phyloP scores from a whole-genome alignment of 345 rosid species.

The Luvunga scandens region DNA sequence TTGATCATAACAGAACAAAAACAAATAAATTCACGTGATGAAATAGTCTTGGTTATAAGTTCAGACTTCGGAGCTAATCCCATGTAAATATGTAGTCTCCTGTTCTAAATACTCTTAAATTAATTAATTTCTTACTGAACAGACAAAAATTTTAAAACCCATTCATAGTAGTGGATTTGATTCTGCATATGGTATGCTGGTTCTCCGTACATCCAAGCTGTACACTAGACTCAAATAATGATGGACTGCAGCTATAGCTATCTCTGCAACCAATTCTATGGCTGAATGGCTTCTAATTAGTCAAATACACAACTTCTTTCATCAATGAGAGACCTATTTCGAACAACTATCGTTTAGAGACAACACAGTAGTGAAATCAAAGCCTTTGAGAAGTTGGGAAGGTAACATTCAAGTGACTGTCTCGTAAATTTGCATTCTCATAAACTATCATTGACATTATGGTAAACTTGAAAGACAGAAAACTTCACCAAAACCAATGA shows the following conservation, averaged over 20 bases:
- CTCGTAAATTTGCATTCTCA: neutral
- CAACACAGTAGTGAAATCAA: neutral
- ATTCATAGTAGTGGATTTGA: neutral
- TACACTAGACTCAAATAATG: neutral
- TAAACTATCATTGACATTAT: neutral
- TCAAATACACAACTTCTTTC: neutral
- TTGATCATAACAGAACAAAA: neutral
- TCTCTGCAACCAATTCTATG: slow-evolving; percentile 1
- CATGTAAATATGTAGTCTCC: neutral
- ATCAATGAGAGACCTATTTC: neutral
- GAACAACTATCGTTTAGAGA: neutral
- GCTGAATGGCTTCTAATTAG: slow-evolving; percentile 1
- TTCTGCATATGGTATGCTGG: neutral
- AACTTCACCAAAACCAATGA: neutral
- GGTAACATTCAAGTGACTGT: neutral
- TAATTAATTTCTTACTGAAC: neutral
- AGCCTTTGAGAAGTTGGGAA: neutral
- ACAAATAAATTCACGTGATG: neutral
- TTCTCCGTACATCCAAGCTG: neutral
- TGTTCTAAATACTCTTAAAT: neutral
- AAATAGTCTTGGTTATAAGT: neutral
- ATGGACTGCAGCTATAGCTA: neutral
- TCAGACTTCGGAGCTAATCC: slow-evolving; percentile 1
- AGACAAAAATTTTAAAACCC: neutral
- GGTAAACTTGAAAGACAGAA: neutral